phyloP scores from a whole-genome alignment of 2,329 filamentous ascomycete species.

The Penicillium freii region DNA sequence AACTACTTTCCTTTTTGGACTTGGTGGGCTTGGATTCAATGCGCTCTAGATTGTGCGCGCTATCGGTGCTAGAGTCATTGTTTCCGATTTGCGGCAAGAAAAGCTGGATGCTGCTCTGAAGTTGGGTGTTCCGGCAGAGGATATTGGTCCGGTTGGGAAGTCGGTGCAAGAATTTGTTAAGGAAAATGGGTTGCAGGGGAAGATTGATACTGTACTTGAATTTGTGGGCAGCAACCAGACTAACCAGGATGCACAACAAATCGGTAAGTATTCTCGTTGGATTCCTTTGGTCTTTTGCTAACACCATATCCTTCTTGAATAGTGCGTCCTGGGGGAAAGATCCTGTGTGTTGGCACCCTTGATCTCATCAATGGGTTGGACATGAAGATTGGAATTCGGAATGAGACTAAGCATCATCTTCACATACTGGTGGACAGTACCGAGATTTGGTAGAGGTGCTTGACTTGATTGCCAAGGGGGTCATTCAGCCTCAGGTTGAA shows the following conservation, averaged over 20 bases:
- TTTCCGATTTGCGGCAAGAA: conserved; percentile 37
- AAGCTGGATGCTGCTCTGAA: conserved; percentile 29
- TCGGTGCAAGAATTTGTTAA: background rate
- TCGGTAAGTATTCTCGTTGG: background rate
- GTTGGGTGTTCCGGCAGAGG: conserved; percentile 29
- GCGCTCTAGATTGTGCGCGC: conserved; percentile 47
- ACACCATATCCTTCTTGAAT: background rate
- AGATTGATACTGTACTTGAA: background rate
- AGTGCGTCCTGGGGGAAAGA: background rate
- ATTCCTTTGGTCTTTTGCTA: background rate
- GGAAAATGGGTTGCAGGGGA: background rate
- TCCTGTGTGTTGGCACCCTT: conserved; percentile 35
- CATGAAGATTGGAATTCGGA: conserved; percentile 48
- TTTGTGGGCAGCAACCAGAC: background rate
- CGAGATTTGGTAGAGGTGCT: conserved; percentile 33
- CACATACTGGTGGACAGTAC: conserved; percentile 46
- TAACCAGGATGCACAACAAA: background rate
- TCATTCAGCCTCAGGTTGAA: conserved; percentile 33
- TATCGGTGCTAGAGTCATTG: conserved; percentile 48
- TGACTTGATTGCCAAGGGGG: conserved; percentile 31
- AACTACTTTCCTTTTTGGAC: no score
- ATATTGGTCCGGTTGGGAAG: background rate
- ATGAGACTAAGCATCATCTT: conserved; percentile 45
- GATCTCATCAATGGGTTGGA: conserved; percentile 42
- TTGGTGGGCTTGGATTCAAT: conserved; percentile 35